Percentiles rank a stretch among this genome's conserved stretches.
These are phyloP conservation scores for Aspergillus jensenii DNA, from an alignment of 2,329 filamentous ascomycete species.

Conservation along the genomic window DNA sequence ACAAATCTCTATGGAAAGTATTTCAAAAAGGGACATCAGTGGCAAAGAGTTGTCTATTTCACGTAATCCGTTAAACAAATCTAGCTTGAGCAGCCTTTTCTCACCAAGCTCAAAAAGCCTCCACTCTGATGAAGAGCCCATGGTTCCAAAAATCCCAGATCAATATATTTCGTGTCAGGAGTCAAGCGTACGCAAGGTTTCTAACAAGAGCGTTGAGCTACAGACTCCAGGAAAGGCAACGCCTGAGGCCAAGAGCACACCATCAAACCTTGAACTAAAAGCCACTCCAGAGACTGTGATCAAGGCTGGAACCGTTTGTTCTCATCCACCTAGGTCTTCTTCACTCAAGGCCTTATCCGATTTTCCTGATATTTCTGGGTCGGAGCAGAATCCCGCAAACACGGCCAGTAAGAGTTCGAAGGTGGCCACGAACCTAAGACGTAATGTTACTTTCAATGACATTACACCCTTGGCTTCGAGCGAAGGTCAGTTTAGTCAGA, in stretches of 20 bases:
- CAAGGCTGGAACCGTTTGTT: neutral
- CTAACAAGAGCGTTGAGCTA: neutral
- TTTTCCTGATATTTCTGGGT: neutral
- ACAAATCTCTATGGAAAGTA: slow-evolving; percentile 11
- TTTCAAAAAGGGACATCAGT: slow-evolving; percentile 11
- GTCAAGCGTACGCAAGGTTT: neutral
- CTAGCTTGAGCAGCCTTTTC: slow-evolving; percentile 8
- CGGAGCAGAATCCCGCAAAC: neutral
- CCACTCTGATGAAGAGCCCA: neutral
- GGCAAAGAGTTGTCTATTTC: slow-evolving; percentile 13
- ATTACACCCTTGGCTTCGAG: slow-evolving; percentile 1
- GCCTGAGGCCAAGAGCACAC: neutral
- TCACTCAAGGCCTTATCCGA: slow-evolving; percentile 15
- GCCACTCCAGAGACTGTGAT: neutral
- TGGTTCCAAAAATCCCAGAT: slow-evolving; percentile 15
- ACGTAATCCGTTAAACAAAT: slow-evolving; percentile 11
- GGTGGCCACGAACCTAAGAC: neutral
- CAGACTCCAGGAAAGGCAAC: slow-evolving; percentile 8
- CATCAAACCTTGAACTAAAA: neutral
- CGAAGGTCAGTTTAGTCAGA: neutral
- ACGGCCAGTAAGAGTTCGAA: neutral
- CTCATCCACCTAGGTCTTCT: slow-evolving; percentile 15
- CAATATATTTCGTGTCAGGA: neutral
- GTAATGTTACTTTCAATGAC: slow-evolving; percentile 12
- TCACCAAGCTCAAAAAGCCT: neutral